Base-by-base conservation (phyloP, 1,139 yeast genomes). In the Blastobotrys buckinghamii region DNA sequence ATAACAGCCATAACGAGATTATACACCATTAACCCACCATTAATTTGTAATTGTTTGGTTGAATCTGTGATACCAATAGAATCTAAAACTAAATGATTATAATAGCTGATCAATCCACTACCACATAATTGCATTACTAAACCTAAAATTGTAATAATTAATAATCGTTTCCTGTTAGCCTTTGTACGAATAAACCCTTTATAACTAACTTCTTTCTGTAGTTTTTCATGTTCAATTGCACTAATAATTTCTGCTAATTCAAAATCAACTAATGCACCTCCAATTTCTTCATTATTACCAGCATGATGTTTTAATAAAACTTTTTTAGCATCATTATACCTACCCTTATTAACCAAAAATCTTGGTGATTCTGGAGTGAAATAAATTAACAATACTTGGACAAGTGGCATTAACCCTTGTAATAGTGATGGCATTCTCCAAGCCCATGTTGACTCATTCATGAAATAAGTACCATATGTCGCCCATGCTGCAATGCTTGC, bases 261-360 rank as follows among this genome's bases (percentile, higher is more conserved):
- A 38, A 53, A 56, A 33, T 55, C 58, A 24, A 56, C 55, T 38
- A 56, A 39, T 15, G 43, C 42, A 22, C 55, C 55, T 16, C 50
- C 55, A 7, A 33, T 9, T 6, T 27, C 48, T 34, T 49, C 48
- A 33, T 39, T 26, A 19, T 27, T 29, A 24, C 50, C 47, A 15
- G 38, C 49, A 37, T 49, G 52, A 38, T 45, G 27, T 34, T 37
- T 37, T 24, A 41, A n/a, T 22, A 49, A 42, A 10, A 49, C 17
- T 6, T 20, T 36, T 24, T 43, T 33, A 20, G 97, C 97, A 55
- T 71, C 73, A 6, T 79, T 85, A 38, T 73, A 57, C 48, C 78
- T 73, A 49, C 86, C 86, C 54, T 78, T 77, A 75, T 83, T 79
- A 48, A 90, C 81, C 59, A 90, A 82, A 66, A 69, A 84, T 71